Evolutionary conservation across 2,329 filamentous ascomycete genomes (phyloP), one percentile per base, ranked within the genome.

Genomic region (Fusarium sp.): DNA sequence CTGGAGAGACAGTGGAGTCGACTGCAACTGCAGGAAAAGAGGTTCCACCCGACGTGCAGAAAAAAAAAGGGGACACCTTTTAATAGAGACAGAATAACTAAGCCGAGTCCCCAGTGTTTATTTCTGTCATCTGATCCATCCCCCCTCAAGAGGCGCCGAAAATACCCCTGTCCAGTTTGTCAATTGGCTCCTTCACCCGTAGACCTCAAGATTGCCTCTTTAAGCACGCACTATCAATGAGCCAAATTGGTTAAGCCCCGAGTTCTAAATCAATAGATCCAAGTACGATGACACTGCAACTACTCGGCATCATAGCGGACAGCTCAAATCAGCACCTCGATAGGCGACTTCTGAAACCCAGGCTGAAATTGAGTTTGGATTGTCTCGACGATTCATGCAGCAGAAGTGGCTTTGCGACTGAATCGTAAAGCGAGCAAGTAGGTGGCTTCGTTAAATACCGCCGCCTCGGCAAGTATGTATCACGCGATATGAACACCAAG

Each of bases 141-240:
- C 31, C n/a, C 18, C 25, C 21, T 51, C 48, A 23, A 51, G 20
- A 43, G 48, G 15, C 33, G 33, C 35, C 25, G 36, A 35, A 50
- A 49, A 43, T 63, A 42, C n/a, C 35, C 23, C 23, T 29, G 9
- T 11, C 4, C 11, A 31, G 13, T 6, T 10, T 13, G 29, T 39
- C 45, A 63, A 63, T 63, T 63, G 58, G 60, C 59, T 54, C 42
- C 29, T 57, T n/a, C 27, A 27, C 37, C 50, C 27, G 41, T 14
- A 31, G 13, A 31, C 35, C 39, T 21, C 15, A 31, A 63, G 59
- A 63, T 63, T 63, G 45, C 45, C 40, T 50, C 48, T 50, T 50
- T 52, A 39, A 20, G 40, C 13, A 42, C 49, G n/a, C n/a, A n/a
- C 18, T 29, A 36, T 54, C 21, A 35, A n/a, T 33, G 14, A 54